Evolutionary conservation across 495 filamentous ascomycete species (phyloP).

Genomic region (Collariella sp.): DNA sequence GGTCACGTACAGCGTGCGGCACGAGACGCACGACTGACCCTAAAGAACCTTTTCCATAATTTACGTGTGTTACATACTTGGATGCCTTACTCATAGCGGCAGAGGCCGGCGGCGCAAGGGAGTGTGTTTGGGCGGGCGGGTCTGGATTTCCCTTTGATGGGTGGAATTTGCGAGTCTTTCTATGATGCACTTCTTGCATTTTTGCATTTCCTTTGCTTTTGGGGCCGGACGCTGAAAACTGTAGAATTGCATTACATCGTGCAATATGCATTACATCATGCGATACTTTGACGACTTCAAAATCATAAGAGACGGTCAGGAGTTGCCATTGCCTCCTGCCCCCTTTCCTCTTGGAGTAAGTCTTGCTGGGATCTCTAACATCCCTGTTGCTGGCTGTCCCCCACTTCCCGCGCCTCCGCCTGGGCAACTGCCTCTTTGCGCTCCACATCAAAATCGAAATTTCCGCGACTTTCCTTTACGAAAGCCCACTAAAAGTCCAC

Average conservation of each 20-base stretch:
- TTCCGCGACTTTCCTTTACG: not conserved
- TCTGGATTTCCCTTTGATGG: too few relatives aligned
- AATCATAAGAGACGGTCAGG: too few relatives aligned
- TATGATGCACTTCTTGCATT: not conserved
- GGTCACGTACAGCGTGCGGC: conserved; percentile 37
- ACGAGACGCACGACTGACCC: conserved; percentile 19
- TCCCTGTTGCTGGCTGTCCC: not conserved
- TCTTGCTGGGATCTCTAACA: not conserved
- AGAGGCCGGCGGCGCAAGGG: not conserved
- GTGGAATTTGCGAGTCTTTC: not conserved
- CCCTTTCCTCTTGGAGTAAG: not conserved
- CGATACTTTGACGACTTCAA: too few relatives aligned
- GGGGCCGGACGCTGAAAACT: not conserved
- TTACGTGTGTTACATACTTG: not conserved
- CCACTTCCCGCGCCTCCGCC: not conserved
- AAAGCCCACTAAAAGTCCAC: not conserved
- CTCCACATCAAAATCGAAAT: not conserved
- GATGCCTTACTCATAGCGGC: not conserved
- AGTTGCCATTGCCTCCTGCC: too few relatives aligned
- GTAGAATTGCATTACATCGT: too few relatives aligned
- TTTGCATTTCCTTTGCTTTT: not conserved
- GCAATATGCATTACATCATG: too few relatives aligned
- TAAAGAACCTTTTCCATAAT: not conserved
- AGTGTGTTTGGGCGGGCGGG: too few relatives aligned
- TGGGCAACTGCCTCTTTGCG: not conserved